Percentiles rank a stretch among this genome's conserved stretches.
Evolutionary conservation across 345 rosid genomes (phyloP).

Genomic region (Stellera chamaejasme): DNA sequence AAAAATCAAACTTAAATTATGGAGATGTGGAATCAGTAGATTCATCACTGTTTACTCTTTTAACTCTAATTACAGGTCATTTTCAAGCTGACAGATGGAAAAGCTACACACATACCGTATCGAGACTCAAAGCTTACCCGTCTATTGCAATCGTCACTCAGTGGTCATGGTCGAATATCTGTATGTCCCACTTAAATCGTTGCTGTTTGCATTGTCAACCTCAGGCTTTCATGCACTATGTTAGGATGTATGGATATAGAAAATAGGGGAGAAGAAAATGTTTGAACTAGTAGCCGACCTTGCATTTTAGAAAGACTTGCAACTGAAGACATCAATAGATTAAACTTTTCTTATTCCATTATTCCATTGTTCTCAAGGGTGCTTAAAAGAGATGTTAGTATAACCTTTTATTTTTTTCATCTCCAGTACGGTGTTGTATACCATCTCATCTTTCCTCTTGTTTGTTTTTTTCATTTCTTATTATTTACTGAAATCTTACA

Average conservation of each 20-base stretch:
- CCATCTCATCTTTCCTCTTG: not conserved
- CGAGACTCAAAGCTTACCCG: slow-evolving; percentile 76
- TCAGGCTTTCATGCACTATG: too few species aligned
- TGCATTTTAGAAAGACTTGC: too few species aligned
- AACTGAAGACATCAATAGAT: too few species aligned
- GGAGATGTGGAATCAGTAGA: not conserved
- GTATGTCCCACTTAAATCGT: slow-evolving; percentile 26
- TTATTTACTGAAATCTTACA: not conserved
- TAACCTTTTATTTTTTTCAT: too few species aligned
- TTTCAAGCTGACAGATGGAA: slow-evolving; percentile 57
- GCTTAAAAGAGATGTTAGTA: too few species aligned
- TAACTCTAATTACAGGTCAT: slow-evolving; percentile 37
- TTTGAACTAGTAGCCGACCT: too few species aligned
- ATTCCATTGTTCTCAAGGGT: too few species aligned
- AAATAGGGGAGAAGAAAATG: too few species aligned
- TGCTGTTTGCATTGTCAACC: not conserved
- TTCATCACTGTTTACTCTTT: slow-evolving; percentile 7
- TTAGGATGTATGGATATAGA: too few species aligned
- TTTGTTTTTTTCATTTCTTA: not conserved
- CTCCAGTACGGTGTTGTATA: not conserved
- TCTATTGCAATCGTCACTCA: slow-evolving; percentile 62
- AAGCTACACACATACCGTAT: slow-evolving; percentile 59
- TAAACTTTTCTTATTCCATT: too few species aligned
- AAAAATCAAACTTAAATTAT: too few species aligned
- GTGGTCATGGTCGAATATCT: slow-evolving; percentile 63